Evolutionary conservation across 2,329 filamentous ascomycete genomes (phyloP).

Genomic region (Pezicula carpinea): DNA sequence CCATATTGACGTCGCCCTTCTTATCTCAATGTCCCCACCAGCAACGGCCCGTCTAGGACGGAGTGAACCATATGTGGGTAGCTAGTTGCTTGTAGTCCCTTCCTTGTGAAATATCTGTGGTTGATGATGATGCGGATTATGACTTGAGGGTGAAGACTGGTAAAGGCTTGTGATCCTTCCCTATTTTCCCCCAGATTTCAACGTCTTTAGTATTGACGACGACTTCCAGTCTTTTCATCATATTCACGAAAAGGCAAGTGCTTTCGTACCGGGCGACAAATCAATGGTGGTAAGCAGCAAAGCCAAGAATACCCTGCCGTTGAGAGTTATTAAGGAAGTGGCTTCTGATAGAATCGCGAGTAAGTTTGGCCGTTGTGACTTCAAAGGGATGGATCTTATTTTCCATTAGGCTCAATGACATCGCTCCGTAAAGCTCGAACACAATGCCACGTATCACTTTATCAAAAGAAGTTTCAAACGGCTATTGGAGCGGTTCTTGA

Average conservation of each 20-base stretch:
- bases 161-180: slow-evolving; percentile 1
- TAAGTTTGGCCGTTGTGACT: too few relatives aligned
- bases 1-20: slow-evolving; percentile 1
- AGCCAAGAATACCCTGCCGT: too few relatives aligned
- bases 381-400: too few relatives aligned
- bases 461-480: not conserved
- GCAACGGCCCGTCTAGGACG: slow-evolving; percentile 71
- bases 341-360: too few relatives aligned
- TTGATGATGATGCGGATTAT: slow-evolving; percentile 69
- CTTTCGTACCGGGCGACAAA: too few relatives aligned
- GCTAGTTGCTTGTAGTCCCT: slow-evolving; percentile 73
- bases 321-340: too few relatives aligned
- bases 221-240: too few relatives aligned
- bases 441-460: not conserved
- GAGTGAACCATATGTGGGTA: slow-evolving; percentile 83
- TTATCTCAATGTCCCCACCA: slow-evolving; percentile 1
- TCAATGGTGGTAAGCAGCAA: too few relatives aligned
- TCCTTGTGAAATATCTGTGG: slow-evolving; percentile 71
- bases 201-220: too few relatives aligned
- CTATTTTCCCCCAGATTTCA: too few relatives aligned
- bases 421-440: not conserved
- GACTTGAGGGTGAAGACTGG: slow-evolving; percentile 63
- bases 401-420: not conserved
- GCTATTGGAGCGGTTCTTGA: not conserved
- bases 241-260: too few relatives aligned